Percentiles rank a stretch among this genome's conserved stretches.
Evolutionary conservation across 257 asterid genomes (phyloP).

Genomic region (Lavandula angustifolia): DNA sequence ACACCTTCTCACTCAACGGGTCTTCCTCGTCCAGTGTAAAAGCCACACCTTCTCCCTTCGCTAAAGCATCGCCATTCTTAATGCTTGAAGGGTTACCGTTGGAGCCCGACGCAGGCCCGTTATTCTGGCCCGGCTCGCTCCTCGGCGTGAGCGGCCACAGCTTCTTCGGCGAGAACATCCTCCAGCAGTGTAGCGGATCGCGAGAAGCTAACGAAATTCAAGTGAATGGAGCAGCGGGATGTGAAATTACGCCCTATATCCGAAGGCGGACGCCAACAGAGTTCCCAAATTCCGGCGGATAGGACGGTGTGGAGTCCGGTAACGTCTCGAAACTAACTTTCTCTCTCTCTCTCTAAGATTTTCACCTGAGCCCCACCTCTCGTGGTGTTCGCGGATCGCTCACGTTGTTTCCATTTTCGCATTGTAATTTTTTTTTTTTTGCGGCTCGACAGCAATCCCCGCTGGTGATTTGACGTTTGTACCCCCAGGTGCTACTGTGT

Average conservation of each 20-base stretch:
- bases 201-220: slow-evolving; percentile 19
- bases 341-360: slow-evolving; percentile 40
- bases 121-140: slow-evolving; percentile 54
- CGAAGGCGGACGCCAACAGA: slow-evolving; percentile 67
- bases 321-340: slow-evolving; percentile 55
- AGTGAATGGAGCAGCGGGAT: slow-evolving; percentile 22
- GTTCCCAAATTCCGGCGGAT: slow-evolving; percentile 69
- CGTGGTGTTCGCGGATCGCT: slow-evolving; percentile 64
- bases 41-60: slow-evolving; percentile 51
- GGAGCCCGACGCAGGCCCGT: slow-evolving; percentile 47
- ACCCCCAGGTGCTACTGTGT: slow-evolving; percentile 25
- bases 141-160: slow-evolving; percentile 71
- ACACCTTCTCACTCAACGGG: slow-evolving; percentile 48
- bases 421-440: background rate
- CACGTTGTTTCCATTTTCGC: slow-evolving; percentile 41
- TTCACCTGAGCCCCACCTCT: slow-evolving; percentile 41
- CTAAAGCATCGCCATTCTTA: slow-evolving; percentile 41
- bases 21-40: slow-evolving; percentile 48
- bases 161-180: slow-evolving; percentile 71
- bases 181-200: slow-evolving; percentile 41
- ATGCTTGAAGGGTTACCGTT: slow-evolving; percentile 46
- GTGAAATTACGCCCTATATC: slow-evolving; percentile 38
- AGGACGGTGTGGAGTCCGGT: slow-evolving; percentile 62
- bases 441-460: slow-evolving; percentile 37
- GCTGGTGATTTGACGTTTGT: slow-evolving; percentile 24